These are phyloP conservation scores for Suhomyces coccinellae DNA, from an alignment of 1,139 yeast species.

Conservation along the genomic window DNA sequence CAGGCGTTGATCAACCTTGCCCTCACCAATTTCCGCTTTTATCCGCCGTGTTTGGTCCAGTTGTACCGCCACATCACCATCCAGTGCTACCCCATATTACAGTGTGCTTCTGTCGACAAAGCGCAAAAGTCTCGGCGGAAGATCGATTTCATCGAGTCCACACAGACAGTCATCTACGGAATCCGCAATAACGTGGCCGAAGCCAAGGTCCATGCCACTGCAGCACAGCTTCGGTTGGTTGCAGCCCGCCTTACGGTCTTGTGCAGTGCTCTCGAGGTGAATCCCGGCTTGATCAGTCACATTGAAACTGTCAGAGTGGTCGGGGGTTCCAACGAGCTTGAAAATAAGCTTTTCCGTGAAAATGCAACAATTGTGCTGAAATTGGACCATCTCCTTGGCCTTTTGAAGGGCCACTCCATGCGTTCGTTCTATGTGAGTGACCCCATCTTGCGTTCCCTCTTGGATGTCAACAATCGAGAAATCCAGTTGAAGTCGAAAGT, in stretches of 20 bases:
- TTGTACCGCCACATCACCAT: slow-evolving; percentile 33
- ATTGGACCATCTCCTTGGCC: slow-evolving; percentile 13
- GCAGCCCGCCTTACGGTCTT: slow-evolving; percentile 32
- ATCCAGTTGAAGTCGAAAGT: slow-evolving; percentile 3
- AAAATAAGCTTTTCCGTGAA: slow-evolving; percentile 6
- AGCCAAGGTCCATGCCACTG: slow-evolving; percentile 10
- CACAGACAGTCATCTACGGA: slow-evolving; percentile 29
- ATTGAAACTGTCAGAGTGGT: slow-evolving; percentile 26
- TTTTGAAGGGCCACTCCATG: slow-evolving; percentile 11
- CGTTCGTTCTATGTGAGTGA: slow-evolving; percentile 19
- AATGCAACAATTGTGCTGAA: slow-evolving; percentile 10
- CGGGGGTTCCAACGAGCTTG: slow-evolving; percentile 6
- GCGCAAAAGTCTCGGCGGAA: slow-evolving; percentile 13
- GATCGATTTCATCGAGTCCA: slow-evolving; percentile 27
- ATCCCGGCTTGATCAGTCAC: slow-evolving; percentile 26
- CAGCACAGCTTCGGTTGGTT: slow-evolving; percentile 25
- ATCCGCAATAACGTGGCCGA: slow-evolving; percentile 17
- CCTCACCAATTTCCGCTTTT: slow-evolving; percentile 37
- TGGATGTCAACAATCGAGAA: not conserved
- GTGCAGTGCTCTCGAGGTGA: slow-evolving; percentile 28
- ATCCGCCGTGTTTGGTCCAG: slow-evolving; percentile 34
- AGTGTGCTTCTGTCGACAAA: slow-evolving; percentile 9
- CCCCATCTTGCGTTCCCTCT: slow-evolving; percentile 15
- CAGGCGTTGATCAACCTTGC: slow-evolving; percentile 37
- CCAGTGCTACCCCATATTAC: slow-evolving; percentile 25